A percentile compares a stretch with the other conserved stretches of the same genome.
Conservation (phyloP, 371 early-diverging fungal genomes). For the Zychaea mexicana region DNA sequence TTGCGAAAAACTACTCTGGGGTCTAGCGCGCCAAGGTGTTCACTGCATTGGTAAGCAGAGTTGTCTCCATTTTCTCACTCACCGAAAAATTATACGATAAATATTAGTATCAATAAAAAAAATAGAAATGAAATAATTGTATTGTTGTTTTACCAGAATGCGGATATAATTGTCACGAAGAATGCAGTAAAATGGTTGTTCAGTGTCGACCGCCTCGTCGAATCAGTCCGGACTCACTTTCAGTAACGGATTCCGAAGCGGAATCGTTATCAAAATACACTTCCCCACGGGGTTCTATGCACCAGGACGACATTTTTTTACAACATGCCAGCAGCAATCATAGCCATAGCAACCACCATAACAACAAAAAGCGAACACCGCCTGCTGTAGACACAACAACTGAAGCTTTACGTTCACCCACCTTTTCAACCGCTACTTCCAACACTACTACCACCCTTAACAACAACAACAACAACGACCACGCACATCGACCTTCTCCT, state of each 20-base stretch:
- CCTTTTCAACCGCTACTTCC: conserved; percentile 13
- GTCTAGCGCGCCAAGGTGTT: conserved; percentile 56
- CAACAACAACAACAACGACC: conserved; percentile 5
- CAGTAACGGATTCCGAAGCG: conserved; percentile 49
- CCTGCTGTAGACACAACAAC: background rate
- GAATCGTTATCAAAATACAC: conserved; percentile 39
- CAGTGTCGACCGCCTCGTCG: conserved; percentile 38
- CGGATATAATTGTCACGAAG: conserved; percentile 37
- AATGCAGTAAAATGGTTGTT: conserved; percentile 40
- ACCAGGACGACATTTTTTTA: background rate
- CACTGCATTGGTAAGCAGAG: conserved; percentile 49
- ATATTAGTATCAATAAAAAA: background rate
- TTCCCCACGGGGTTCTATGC: conserved; percentile 12
- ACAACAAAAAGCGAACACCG: conserved; percentile 5
- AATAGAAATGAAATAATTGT: too few species aligned
- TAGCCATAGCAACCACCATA: background rate
- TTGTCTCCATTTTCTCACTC: background rate
- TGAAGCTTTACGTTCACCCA: conserved; percentile 28
- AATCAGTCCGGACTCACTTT: conserved; percentile 37
- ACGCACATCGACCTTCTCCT: conserved; percentile 2
- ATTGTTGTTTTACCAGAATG: too few species aligned
- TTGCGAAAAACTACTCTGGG: conserved; percentile 62
- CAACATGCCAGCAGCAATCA: background rate
- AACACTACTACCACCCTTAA: conserved; percentile 1
- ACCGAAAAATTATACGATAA: background rate